Percentiles rank a stretch among this genome's conserved stretches.
These are phyloP conservation scores for Tieghemiomyces parasiticus DNA, from an alignment of 192 early-diverging fungal species.

Conservation along the genomic window DNA sequence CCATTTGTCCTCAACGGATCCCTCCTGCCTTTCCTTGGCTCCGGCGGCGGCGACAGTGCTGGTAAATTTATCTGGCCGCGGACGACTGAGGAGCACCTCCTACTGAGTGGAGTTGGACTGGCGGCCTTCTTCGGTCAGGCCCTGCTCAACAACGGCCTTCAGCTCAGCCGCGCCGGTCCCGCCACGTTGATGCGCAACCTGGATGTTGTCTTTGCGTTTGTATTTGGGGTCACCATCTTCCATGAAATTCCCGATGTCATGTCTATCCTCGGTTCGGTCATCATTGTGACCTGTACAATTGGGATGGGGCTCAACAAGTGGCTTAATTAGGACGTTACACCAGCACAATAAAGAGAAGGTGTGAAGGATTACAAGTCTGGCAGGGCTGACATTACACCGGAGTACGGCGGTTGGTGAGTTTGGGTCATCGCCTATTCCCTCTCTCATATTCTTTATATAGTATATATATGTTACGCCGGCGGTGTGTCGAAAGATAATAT, in stretches of 20 bases:
- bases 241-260: conserved; percentile 42
- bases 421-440: no score
- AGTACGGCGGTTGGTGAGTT: no score
- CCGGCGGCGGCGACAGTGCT: not conserved
- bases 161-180: conserved; percentile 54
- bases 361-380: no score
- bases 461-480: no score
- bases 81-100: conserved; percentile 26
- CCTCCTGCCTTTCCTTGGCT: no score
- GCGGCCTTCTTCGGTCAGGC: conserved; percentile 55
- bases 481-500: no score
- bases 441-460: no score
- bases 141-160: conserved; percentile 59
- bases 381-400: no score
- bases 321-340: conserved; percentile 14
- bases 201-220: conserved; percentile 67
- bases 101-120: conserved; percentile 32
- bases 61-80: conserved; percentile 23
- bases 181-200: conserved; percentile 68
- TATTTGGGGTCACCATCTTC: conserved; percentile 53
- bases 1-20: conserved; percentile 23
- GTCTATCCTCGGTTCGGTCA: conserved; percentile 36
- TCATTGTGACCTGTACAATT: conserved; percentile 47
- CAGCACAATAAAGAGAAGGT: no score
- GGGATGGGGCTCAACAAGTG: conserved; percentile 49